Conservation (phyloP, 2,329 filamentous ascomycete species). For the Beauveria brongniartii region DNA sequence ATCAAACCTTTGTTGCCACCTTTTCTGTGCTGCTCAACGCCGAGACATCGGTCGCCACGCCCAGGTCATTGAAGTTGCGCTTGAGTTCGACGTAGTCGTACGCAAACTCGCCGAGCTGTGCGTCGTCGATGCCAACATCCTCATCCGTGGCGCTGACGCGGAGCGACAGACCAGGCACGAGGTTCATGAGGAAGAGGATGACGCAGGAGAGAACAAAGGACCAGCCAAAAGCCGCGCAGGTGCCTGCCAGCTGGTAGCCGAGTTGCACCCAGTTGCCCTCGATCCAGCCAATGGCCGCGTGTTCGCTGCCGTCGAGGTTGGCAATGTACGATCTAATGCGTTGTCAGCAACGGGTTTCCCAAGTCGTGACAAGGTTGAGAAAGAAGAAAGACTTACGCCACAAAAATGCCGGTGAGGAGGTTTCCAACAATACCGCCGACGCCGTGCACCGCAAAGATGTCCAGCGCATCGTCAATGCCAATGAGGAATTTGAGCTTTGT, state of each 20-base stretch:
- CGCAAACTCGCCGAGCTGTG: conserved; percentile 73
- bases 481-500: conserved; percentile 74
- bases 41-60: conserved; percentile 7
- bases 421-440: conserved; percentile 77
- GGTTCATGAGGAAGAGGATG: conserved; percentile 63
- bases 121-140: conserved; percentile 62
- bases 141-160: conserved; percentile 60
- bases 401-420: conserved; percentile 69
- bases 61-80: conserved; percentile 48
- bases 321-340: conserved; percentile 56
- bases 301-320: conserved; percentile 58
- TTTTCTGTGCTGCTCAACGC: conserved; percentile 24
- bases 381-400: conserved; percentile 41
- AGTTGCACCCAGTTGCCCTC: conserved; percentile 64
- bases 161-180: conserved; percentile 61
- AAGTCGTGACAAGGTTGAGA: not conserved
- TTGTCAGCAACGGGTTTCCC: conserved; percentile 12
- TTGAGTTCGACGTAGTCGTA: conserved; percentile 73
- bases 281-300: conserved; percentile 57
- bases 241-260: conserved; percentile 63
- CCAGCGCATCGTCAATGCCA: conserved; percentile 77
- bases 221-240: conserved; percentile 56
- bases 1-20: conserved; percentile 7
- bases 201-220: conserved; percentile 59
- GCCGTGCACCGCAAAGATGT: conserved; percentile 86